phyloP scores from a whole-genome alignment of 1,139 yeast genomes.

The Yamadazyma taylorii region DNA sequence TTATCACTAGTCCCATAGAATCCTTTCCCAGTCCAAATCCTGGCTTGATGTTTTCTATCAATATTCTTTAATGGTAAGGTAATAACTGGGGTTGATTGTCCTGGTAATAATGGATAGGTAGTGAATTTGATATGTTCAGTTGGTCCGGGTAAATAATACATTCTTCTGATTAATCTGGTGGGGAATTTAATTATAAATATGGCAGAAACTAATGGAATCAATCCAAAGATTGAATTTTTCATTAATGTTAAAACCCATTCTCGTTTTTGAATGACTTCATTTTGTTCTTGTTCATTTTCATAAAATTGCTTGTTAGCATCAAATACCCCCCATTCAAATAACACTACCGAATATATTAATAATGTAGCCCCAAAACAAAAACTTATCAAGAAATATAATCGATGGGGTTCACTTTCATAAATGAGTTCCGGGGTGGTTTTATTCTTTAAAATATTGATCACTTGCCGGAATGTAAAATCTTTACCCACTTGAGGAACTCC shows the following conservation, averaged over 20 bases:
- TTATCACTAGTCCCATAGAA: slow-evolving; percentile 82
- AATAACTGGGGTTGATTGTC: slow-evolving; percentile 71
- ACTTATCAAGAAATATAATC: slow-evolving; percentile 69
- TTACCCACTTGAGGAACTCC: slow-evolving; percentile 71
- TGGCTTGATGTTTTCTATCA: slow-evolving; percentile 57
- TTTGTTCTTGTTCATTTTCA: slow-evolving; percentile 53
- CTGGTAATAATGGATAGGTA: slow-evolving; percentile 75
- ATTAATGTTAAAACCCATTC: slow-evolving; percentile 36
- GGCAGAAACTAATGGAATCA: slow-evolving; percentile 39
- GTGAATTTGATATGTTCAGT: slow-evolving; percentile 61
- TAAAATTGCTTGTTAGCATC: slow-evolving; percentile 58
- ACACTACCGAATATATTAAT: slow-evolving; percentile 64
- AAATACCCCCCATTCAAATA: slow-evolving; percentile 56
- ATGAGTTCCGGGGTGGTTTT: slow-evolving; percentile 69
- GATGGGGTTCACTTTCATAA: slow-evolving; percentile 83
- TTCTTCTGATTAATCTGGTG: slow-evolving; percentile 67
- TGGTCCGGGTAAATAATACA: slow-evolving; percentile 70
- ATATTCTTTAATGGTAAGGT: slow-evolving; percentile 62
- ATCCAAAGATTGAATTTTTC: slow-evolving; percentile 36
- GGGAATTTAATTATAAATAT: slow-evolving; percentile 55
- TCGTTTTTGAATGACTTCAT: slow-evolving; percentile 34
- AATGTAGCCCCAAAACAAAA: slow-evolving; percentile 69
- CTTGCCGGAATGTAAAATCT: slow-evolving; percentile 57
- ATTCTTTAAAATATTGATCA: slow-evolving; percentile 57
- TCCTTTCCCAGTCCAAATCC: slow-evolving; percentile 84